These are phyloP conservation scores for Lepraria neglecta DNA, from an alignment of 495 filamentous ascomycete genomes.

Conservation along the genomic window DNA sequence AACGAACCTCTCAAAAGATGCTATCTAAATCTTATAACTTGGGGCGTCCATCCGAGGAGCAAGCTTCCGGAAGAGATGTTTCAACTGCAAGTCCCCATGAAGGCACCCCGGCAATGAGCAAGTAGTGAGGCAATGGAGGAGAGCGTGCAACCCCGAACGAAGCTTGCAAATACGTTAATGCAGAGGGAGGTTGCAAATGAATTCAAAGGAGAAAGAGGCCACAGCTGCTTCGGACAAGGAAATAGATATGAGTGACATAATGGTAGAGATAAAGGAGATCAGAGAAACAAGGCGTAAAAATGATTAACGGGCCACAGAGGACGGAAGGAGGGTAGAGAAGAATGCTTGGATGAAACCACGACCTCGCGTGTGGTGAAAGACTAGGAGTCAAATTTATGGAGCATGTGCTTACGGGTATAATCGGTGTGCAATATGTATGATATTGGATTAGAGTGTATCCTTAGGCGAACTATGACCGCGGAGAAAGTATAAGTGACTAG, in stretches of 20 bases:
- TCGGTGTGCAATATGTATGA: not conserved
- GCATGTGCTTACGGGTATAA: not conserved
- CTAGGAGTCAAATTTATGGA: not conserved
- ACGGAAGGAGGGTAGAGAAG: not conserved
- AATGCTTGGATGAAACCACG: too few relatives aligned
- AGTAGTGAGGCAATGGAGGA: not conserved
- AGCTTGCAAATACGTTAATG: not conserved
- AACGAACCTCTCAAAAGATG: not conserved
- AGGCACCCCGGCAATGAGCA: not conserved
- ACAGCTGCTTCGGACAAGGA: not conserved
- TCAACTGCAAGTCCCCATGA: not conserved
- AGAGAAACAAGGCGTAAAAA: not conserved
- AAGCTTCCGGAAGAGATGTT: not conserved
- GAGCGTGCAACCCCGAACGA: not conserved
- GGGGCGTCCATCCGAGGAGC: not conserved
- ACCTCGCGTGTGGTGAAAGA: not conserved
- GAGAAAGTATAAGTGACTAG: too few relatives aligned
- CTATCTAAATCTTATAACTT: not conserved
- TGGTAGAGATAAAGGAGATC: not conserved
- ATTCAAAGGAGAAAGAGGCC: not conserved
- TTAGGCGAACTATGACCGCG: too few relatives aligned
- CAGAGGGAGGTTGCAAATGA: too few relatives aligned
- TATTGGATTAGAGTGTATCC: not conserved
- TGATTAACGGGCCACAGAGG: not conserved
- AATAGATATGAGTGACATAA: not conserved